Base-by-base conservation (phyloP, 352 stramenopile species). In the Phytophthora pinifolia region DNA sequence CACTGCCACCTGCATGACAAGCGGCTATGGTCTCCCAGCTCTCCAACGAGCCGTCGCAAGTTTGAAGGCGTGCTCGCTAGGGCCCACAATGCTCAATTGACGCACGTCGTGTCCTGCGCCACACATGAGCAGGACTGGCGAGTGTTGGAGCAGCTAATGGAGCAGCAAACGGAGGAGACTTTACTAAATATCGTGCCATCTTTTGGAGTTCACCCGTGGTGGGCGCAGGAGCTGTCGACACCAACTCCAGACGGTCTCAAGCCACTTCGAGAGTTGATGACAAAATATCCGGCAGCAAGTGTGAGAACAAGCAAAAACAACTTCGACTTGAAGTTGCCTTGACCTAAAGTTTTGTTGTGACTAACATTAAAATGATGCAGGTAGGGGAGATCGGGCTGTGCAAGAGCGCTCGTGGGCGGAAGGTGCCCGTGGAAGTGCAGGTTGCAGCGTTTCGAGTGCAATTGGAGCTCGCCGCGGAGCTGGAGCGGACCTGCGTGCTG, bases 171-270 rank as follows among this genome's bases (percentile, higher is more conserved):
- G 4, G 1, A 50, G 4, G 38, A 48, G 2, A 48, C 25, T 13
- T 17, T 10, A 0, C 20, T 79, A 9, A 46, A 51, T 4, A 74
- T 91, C 35, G 46, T 88, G 27, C 68, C 78, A 17, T 60, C 63
- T 13, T 94, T 94, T 56, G 83, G 83, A 0, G 43, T 94, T 0
- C 83, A 94, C 70, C 83, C 83, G 9, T 94, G 83, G 83, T 94
- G 77, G 76, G 74, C 74, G 1, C 20, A 52, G 1, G 45, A 75
- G 0, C 36, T 76, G 7, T 43, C 32, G 8, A 2, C 33, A 8
- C 54, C 38, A 0, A 46, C 39, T n/a, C 13, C 52, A 14, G 80
- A 79, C 8, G 32, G 27, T 15, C 29, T 94, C 20, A 41, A 47
- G 14, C 35, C 43, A 15, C 65, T 94, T 2, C 51, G 67, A 8